Evolutionary conservation across 352 stramenopile species (phyloP), one percentile per base, ranked within the genome.

Genomic region (Bremia lactucae): DNA sequence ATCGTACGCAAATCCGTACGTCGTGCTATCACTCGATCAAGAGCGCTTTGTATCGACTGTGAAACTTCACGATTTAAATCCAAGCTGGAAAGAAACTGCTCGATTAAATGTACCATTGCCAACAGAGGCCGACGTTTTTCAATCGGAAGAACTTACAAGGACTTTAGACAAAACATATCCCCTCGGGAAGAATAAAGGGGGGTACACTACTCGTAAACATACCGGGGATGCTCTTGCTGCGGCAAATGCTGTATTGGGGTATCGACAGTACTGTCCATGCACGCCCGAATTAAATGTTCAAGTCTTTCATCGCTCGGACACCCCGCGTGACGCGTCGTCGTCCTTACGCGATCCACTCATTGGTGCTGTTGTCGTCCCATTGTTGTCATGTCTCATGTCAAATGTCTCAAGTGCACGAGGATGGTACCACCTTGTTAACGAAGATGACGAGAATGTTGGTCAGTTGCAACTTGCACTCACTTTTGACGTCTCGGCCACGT

Each of bases 1-100:
- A 2, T 82, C 60, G 38, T 83, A 75, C 51, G 70, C 72, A 11
- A 86, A 83, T 37, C 67, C 72, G 36, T 86, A 75, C 44, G 65
- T 72, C 1, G 70, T 76, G 20, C 43, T 81, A n/a, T 72, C 59
- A 18, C 57, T 86, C 20, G 57, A 65, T 31, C 65, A 49, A 36
- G 67, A 79, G 35, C 57, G 61, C 26, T 86, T 80, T 45, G 55
- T 67, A 26, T 80, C 69, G 2, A 78, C 46, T 19, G 49, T 67
- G 19, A 70, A 78, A 44, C 42, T 62, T 8, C 55, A 63, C 25
- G 61, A 73, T 33, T 40, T 85, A 16, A 83, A 79, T 44, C 72
- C 72, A 29, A 68, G 59, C 40, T 85, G 72, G 72, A 85, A 83
- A 33, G 69, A 83, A 49, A 61, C 54, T n/a, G 69, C 62, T 1